Base-by-base conservation (phyloP, 805 yeast genomes). In the Yarrowia sp. region DNA sequence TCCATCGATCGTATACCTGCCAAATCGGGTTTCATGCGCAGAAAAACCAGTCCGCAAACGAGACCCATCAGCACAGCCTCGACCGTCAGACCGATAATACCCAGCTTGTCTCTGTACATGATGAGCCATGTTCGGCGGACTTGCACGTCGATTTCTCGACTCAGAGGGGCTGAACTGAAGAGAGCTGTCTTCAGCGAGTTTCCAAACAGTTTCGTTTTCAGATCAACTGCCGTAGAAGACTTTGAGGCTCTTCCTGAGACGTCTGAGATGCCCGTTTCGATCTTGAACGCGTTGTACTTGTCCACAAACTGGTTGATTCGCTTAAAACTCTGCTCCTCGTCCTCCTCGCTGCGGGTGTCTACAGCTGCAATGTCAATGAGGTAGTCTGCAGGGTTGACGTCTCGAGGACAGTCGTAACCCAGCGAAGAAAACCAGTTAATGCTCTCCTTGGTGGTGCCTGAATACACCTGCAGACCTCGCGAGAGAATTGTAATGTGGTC, bases 1-100 rank as follows among this genome's bases (percentile, higher is more conserved):
- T 82, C 72, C 6, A 70, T 71, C 0, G 96, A 80, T 65, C 96
- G 74, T 19, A 88, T 79, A 6, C 96, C 96, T 0, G 84, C 79
- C 33, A 84, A 65, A 18, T 79, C 81, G 6, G 68, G 56, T 16
- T 44, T 60, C 3, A 91, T 91, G 66, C 81, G 81, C 69, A 73
- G 86, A 68, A 85, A 90, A 41, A 90, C 79, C 91, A 94, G 88
- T 0, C 96, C 96, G 41, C 81, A 74, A n/a, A 84, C 74, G 1
- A 83, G 69, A 0, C 90, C 87, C 65, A 88, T 73, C 6, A 85
- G 66, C 0, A 81, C 59, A 38, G 85, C 81, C n/a, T 77, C 79
- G 19, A 77, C 65, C 6, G 83, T 71, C 2, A 80, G 70, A 36
- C 76, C 81, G 4, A 74, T 47, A 12, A 78, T 69, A 0, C 85